Base-by-base conservation (phyloP, 2,329 filamentous ascomycete species). In the Eurotiales sp. region DNA sequence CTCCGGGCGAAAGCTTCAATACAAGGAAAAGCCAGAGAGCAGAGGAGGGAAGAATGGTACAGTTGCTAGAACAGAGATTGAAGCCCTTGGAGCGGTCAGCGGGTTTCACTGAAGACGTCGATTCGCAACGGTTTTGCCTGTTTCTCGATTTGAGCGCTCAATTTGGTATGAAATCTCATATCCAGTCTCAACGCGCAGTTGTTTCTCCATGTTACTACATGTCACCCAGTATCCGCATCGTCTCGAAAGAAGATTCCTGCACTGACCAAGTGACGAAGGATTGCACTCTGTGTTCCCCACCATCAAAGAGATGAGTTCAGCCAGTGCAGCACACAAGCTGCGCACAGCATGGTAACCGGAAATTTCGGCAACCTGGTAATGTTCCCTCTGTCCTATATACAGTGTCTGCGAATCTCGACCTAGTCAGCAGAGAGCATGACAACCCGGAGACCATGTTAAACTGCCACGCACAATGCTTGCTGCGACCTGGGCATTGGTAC, bases 191-290 rank as follows among this genome's bases (percentile, higher is more conserved):
- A 43, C 42, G 29, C 37, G 47, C 14, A 42, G 47, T 37, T 50
- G 43, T 23, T 50, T 50, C 6, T 39, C 47, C 25, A 50, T 50
- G 47, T 5, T 50, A 34, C 39, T 50, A 34, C 39, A 50, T 50
- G 42, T 43, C 39, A 42, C 37, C 43, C 15, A 23, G 47, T 50
- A 30, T 22, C 21, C 34, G 11, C 29, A 36, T 21, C 10, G 8
- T 36, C 23, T 12, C 14, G 19, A 22, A 12, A 14, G 25, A 43
- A 40, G 19, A 19, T 8, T 22, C 17, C 14, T 11, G 15, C 15
- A 19, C 34, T 37, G 40, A 43, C 8, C 22, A 42, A 34, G 23
- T 43, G 40, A 43, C 40, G 25, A 36, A 50, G 47, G 47, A 36
- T 50, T 50, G 12, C 25, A 50, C 47, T 42, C 47, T 19, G 43